Conservation (phyloP, 805 yeast genomes). For the Saturnispora mendoncae region DNA sequence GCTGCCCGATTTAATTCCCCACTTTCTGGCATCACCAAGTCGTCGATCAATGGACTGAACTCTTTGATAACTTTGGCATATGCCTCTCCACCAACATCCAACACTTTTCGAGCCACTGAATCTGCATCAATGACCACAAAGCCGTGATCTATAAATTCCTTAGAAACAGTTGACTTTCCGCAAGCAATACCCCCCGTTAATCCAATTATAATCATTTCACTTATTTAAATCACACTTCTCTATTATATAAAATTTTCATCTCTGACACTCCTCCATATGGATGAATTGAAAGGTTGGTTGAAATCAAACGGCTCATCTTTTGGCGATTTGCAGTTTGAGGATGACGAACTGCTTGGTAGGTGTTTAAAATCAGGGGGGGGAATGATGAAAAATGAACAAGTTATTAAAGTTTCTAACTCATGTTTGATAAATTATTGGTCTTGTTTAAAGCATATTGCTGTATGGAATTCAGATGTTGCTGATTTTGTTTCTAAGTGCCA, state of each 20-base stretch:
- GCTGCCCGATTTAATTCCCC: constrained; percentile 58
- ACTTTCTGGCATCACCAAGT: constrained; percentile 36
- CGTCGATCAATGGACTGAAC: constrained; percentile 42
- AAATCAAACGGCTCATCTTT: background rate
- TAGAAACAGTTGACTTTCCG: constrained; percentile 91
- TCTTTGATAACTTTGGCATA: constrained; percentile 54
- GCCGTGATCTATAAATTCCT: constrained; percentile 38
- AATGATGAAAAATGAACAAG: constrained; percentile 34
- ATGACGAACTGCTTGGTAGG: constrained; percentile 47
- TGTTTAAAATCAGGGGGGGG: constrained; percentile 41
- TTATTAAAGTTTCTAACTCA: constrained; percentile 50
- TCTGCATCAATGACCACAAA: constrained; percentile 83
- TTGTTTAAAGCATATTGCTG: constrained; percentile 35
- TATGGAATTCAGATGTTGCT: constrained; percentile 10
- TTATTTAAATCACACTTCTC: background rate
- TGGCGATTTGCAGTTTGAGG: constrained; percentile 31
- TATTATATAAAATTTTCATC: too few relatives aligned
- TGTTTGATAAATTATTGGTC: constrained; percentile 53
- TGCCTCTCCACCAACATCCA: constrained; percentile 69
- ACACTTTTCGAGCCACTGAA: constrained; percentile 75
- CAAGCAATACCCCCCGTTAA: constrained; percentile 97
- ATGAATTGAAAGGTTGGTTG: constrained; percentile 3
- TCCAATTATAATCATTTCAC: constrained; percentile 91
- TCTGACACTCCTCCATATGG: background rate
- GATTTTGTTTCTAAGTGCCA: constrained; percentile 1